phyloP scores from a whole-genome alignment of 75 land plant genomes.

The Adiantum capillusveneris region DNA sequence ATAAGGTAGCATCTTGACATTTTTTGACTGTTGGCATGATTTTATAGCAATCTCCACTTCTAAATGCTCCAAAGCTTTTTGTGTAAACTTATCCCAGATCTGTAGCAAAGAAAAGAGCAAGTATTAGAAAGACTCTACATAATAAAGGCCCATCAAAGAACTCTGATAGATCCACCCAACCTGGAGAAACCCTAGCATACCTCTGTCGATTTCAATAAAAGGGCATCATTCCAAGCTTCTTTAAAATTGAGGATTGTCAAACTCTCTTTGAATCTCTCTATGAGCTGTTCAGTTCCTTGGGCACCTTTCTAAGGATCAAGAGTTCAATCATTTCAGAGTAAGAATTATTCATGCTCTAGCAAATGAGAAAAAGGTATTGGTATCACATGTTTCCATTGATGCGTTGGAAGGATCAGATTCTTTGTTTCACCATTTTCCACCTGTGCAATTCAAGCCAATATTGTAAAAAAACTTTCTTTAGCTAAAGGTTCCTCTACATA shows the following conservation, averaged over 20 bases:
- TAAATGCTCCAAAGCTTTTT: constrained; percentile 20
- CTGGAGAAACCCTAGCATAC: not conserved
- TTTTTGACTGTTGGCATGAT: constrained; percentile 22
- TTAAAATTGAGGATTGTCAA: constrained; percentile 14
- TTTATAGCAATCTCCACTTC: constrained; percentile 24
- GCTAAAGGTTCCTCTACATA: no score
- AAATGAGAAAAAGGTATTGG: not conserved
- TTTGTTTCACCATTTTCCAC: constrained; percentile 9
- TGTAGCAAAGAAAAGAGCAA: no score
- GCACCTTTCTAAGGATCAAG: constrained; percentile 10
- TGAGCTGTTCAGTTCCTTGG: constrained; percentile 1
- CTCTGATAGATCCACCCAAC: not conserved
- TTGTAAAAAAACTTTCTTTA: no score
- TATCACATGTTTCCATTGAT: constrained; percentile 13
- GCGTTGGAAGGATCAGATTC: constrained; percentile 11
- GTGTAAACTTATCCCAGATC: constrained; percentile 14
- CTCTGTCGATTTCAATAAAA: constrained; percentile 7
- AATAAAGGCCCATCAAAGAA: not conserved
- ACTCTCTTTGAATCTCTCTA: constrained; percentile 12
- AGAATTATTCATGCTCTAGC: no score
- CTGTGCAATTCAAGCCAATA: constrained; percentile 1
- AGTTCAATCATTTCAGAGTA: no score
- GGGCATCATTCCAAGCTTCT: constrained; percentile 25
- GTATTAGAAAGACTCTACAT: no score
- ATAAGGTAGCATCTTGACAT: constrained; percentile 10